These are phyloP conservation scores for Solanum pimpinellifolium DNA, from an alignment of 257 asterid species.

Conservation along the genomic window DNA sequence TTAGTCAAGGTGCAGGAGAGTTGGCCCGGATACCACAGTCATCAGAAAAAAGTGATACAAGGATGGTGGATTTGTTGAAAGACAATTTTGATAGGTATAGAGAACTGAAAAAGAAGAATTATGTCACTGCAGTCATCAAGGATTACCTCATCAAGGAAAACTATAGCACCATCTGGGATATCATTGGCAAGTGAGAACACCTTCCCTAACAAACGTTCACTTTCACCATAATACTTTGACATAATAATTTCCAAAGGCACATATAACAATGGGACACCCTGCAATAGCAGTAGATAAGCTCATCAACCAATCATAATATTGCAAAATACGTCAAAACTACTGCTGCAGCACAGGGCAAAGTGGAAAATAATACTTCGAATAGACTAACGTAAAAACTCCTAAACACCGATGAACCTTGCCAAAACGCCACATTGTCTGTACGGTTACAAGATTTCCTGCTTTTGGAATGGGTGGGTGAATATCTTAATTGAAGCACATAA, in stretches of 20 bases:
- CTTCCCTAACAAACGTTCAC: constrained; percentile 85
- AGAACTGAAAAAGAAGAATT: neutral
- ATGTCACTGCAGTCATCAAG: neutral
- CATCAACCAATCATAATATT: neutral
- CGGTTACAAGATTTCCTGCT: neutral
- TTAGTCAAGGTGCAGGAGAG: neutral
- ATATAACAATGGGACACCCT: constrained; percentile 81
- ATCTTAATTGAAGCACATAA: neutral
- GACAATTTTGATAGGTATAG: neutral
- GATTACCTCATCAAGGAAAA: constrained; percentile 91
- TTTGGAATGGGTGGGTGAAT: neutral
- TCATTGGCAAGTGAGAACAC: constrained; percentile 89
- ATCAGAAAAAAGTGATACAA: neutral
- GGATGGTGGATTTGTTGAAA: neutral
- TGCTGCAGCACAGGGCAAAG: neutral
- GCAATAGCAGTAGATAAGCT: constrained; percentile 11
- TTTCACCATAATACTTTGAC: constrained; percentile 95
- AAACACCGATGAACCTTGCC: neutral
- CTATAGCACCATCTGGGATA: constrained; percentile 66
- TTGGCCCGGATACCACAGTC: neutral
- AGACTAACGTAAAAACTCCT: neutral
- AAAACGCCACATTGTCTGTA: neutral
- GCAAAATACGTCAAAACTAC: neutral
- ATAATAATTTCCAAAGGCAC: constrained; percentile 87
- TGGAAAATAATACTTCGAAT: neutral